Evolutionary conservation across 2,329 filamentous ascomycete genomes (phyloP), one percentile per base, ranked within the genome.

Genomic region (Pseudogymnoascus sp.): DNA sequence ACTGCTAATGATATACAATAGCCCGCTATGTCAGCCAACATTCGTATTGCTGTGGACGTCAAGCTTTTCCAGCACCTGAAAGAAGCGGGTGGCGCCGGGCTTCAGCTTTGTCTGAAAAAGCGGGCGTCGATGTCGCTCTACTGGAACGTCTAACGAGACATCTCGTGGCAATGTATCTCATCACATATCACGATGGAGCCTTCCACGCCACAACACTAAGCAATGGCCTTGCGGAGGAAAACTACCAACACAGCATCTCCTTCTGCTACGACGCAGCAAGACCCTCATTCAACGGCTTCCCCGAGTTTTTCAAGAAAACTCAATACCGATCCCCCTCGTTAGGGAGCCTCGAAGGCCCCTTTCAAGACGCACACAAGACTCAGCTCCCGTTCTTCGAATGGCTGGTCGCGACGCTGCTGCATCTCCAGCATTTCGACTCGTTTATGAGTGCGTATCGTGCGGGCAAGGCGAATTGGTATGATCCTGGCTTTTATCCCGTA

Each of bases 361-460:
- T 77, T 42, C 75, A 78, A 63, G 65, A 65, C 8, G 75, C 74
- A 0, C 74, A 77, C 61, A 70, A 72, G 25, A 75, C 73, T 0
- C 12, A 73, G 1, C 67, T 76, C 3, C 67, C 72, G 0, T 75
- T 77, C 59, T 77, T 77, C 63, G 71, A 72, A 14, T 77, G 74
- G 73, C 64, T 78, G 0, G 70, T 73, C 21, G 67, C 69, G 1
- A 76, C 73, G 8, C 73, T 75, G 0, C 74, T 74, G 4, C 69
- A 76, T 63, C 68, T 76, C 0, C 66, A 72, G 6, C 60, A 69
- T 6, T 76, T 77, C 64, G 72, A 71, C 61, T 73, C 67, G 21
- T 76, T 75, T 63, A 77, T 78, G 75, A 67, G 73, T 74, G 6
- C 77, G 28, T 10, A 77, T 63, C 71, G 73, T 16, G 72, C 72